Conservation (phyloP, 805 yeast species). For the Saturnispora saitoi region DNA sequence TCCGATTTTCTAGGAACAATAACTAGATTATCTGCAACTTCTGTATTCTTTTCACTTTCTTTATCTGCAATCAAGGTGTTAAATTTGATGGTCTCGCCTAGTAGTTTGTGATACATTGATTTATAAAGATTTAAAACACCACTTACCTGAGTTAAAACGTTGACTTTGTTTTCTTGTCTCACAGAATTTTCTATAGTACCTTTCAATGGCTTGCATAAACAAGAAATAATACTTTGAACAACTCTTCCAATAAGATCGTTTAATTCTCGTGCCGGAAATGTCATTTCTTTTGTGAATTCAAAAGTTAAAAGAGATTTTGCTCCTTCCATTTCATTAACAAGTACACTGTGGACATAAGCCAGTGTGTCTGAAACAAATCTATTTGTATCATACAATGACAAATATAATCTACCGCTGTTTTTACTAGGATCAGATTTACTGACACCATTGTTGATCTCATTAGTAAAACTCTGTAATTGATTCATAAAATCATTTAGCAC, state of each 20-base stretch:
- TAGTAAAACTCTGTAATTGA: constrained; percentile 38
- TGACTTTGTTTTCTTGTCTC: constrained; percentile 52
- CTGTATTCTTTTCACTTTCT: neutral
- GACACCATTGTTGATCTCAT: constrained; percentile 11
- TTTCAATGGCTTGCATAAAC: constrained; percentile 52
- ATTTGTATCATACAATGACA: constrained; percentile 70
- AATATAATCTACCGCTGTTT: constrained; percentile 29
- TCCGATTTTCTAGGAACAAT: neutral
- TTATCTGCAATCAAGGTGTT: neutral
- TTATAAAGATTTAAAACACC: constrained; percentile 60
- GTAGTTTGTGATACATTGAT: constrained; percentile 52
- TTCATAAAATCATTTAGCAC: constrained; percentile 59
- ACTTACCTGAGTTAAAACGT: constrained; percentile 47
- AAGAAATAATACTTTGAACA: constrained; percentile 41
- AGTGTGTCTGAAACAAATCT: constrained; percentile 80
- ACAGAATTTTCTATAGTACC: constrained; percentile 62
- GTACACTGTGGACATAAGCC: constrained; percentile 78
- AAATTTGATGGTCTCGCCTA: constrained; percentile 12
- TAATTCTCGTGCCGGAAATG: constrained; percentile 14
- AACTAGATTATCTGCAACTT: constrained; percentile 5
- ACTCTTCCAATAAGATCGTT: constrained; percentile 27
- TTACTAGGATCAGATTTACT: constrained; percentile 28
- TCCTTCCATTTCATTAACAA: constrained; percentile 81
- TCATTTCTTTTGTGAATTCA: constrained; percentile 17
- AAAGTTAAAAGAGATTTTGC: constrained; percentile 52